Percentiles rank a stretch among this genome's conserved stretches.
phyloP scores from a whole-genome alignment of 164 flowering plant species.

The Buxus sempervirens region DNA sequence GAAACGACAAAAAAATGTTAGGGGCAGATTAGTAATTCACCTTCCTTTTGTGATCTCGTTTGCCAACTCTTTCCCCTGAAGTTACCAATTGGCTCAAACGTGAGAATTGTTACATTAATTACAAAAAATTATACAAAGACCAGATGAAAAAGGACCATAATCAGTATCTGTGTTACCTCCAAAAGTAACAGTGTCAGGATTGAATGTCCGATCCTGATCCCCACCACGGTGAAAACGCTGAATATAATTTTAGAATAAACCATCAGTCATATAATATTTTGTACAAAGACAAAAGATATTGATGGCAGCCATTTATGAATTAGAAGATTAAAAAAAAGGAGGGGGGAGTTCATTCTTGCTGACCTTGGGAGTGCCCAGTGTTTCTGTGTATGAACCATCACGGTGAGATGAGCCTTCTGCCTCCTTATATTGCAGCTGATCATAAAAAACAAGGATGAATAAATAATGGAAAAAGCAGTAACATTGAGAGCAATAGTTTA shows the following conservation, averaged over 20 bases:
- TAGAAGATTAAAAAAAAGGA: constrained; percentile 1
- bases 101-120: background rate
- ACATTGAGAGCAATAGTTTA: no score
- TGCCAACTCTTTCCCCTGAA: constrained; percentile 73
- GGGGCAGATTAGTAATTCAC: constrained; percentile 23
- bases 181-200: constrained; percentile 56
- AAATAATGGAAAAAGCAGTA: background rate
- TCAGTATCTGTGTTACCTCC: constrained; percentile 48
- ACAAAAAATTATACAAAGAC: background rate
- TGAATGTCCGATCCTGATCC: constrained; percentile 72
- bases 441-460: background rate
- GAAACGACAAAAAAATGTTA: constrained; percentile 1
- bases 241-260: constrained; percentile 8
- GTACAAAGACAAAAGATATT: background rate
- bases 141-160: background rate
- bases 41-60: constrained; percentile 86
- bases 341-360: constrained; percentile 10
- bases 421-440: constrained; percentile 82
- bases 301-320: no score
- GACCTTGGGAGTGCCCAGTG: constrained; percentile 83
- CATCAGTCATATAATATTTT: background rate
- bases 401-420: constrained; percentile 80
- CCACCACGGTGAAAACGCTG: constrained; percentile 48
- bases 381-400: constrained; percentile 65
- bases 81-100: constrained; percentile 6